Base-by-base conservation (phyloP, 306 rosid genomes). In the Citrullus colocynthis region DNA sequence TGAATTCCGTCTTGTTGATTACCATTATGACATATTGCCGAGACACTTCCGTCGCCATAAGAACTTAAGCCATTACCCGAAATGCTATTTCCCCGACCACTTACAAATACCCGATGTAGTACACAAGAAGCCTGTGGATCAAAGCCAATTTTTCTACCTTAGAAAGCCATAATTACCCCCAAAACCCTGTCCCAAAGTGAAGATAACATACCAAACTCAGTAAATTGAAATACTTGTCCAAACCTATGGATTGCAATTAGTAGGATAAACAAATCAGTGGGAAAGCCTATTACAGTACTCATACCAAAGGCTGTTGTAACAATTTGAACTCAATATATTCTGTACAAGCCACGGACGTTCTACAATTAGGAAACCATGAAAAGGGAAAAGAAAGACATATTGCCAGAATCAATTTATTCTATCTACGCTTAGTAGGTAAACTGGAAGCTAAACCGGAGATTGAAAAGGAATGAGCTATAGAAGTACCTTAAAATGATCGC, bases 41-140 rank as follows among this genome's bases (percentile, higher is more conserved):
- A 78, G 58, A 77, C 66, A 70, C 85, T 85, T 77, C 84, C 95
- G 77, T 89, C 89, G 65, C 91, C 95, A 65, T 82, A 83, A 74
- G 83, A 87, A 81, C 91, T 85, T 60, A 88, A 63, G 36, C 86
- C 92, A 81, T 83, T 78, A 36, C 81, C 91, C 12, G 88, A 84
- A 18, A 64, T 64, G 78, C 79, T 82, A 74, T 79, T 82, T 71
- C 80, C 78, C 55, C 36, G 77, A 78, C 16, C 74, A 73, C 89
- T 76, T 18, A 34, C 24, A 76, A 89, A 89, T 32, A 90, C 83
- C 15, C 94, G 91, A 36, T 96, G 91, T 5, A 93, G 80, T 66
- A 85, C 96, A 51, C 83, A 84, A 57, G 88, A 77, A 39, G 84
- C 89, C 96, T 90, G 88, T 84, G 78, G 41, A 28, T 41, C 20